Evolutionary conservation across 257 asterid species (phyloP).

Genomic region (Oldenlandia corymbosa): DNA sequence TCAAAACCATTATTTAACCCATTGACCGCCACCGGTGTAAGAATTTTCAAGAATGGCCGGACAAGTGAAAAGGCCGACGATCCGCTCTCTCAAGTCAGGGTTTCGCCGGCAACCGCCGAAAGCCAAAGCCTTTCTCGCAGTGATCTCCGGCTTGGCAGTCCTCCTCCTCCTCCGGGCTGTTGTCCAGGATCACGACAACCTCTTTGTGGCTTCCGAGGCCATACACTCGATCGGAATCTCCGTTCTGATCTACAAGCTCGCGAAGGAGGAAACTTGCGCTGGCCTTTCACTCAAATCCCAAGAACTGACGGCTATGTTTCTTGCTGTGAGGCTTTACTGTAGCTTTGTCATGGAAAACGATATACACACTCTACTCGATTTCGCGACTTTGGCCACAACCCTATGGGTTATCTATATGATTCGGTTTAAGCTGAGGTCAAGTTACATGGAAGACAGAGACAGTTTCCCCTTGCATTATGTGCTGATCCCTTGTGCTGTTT

Average conservation of each 20-base stretch:
- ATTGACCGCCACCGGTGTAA: conserved; percentile 1
- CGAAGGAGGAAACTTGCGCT: conserved; percentile 91
- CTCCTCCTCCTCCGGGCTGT: conserved; percentile 83
- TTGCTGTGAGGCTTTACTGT: conserved; percentile 89
- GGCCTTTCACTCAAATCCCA: conserved; percentile 94
- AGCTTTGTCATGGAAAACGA: conserved; percentile 97
- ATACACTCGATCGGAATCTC: conserved; percentile 84
- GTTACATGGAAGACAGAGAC: conserved; percentile 90
- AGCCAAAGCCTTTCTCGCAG: conserved; percentile 85
- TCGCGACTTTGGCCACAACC: conserved; percentile 84
- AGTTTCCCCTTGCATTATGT: conserved; percentile 63
- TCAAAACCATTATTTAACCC: too few species aligned
- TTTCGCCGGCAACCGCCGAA: conserved; percentile 91
- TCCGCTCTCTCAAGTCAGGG: conserved; percentile 67
- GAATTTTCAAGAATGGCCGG: conserved; percentile 41
- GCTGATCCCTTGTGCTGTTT: conserved; percentile 52
- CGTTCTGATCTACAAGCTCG: conserved; percentile 81
- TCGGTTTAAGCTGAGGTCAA: conserved; percentile 62
- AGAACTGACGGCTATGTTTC: conserved; percentile 86
- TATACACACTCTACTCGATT: conserved; percentile 86
- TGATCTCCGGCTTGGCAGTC: conserved; percentile 70
- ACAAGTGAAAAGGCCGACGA: conserved; percentile 70
- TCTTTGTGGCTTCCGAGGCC: conserved; percentile 89
- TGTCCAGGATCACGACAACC: conserved; percentile 91
- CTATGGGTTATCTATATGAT: conserved; percentile 91